Evolutionary conservation across 2,329 filamentous ascomycete species (phyloP), one percentile per base, ranked within the genome.

Genomic region (Trichoderma semiorbis): DNA sequence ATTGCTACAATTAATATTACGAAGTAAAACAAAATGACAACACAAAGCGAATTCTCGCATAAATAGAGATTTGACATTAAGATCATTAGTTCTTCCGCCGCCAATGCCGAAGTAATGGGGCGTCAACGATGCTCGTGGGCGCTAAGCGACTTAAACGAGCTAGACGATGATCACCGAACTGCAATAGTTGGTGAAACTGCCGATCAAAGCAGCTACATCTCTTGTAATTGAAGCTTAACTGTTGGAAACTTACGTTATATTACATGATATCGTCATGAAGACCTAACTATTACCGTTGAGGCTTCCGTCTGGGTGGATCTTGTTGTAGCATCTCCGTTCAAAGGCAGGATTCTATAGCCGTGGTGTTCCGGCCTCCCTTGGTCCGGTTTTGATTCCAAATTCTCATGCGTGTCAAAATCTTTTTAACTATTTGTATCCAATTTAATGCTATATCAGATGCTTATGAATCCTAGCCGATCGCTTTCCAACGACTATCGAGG

Each of bases 1-100:
- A 50, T 50, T 0, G n/a, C 3, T 14, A 3, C 14, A 7, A 7
- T 12, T 24, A 12, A 21, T 21, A 21, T 21, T 11, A 1, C 18
- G 0, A 21, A 21, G 2, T 1, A 4, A 53, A 53, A 1, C 0
- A 6, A 14, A 21, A 14, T 14, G 2, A 24, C n/a, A 14, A 21
- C 0, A 12, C 7, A n/a, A 21, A 24, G 11, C n/a, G 7, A 0
- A 0, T 24, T 3, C 4, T 50, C 5, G 2, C 1, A 24, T 24
- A 24, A 24, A 53, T 53, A 53, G 11, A 50, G 0, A 50, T 21
- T 50, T 1, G 11, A 7, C 3, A 24, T 53, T 14, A 0, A 24
- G 2, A 24, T 14, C 5, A 53, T 18, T 39, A 39, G 5, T 14
- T 34, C 7, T 62, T 39, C 32, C 58, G n/a, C 12, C 0, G n/a